Evolutionary conservation across 2,329 filamentous ascomycete genomes (phyloP).

Genomic region (Cercospora janseana): DNA sequence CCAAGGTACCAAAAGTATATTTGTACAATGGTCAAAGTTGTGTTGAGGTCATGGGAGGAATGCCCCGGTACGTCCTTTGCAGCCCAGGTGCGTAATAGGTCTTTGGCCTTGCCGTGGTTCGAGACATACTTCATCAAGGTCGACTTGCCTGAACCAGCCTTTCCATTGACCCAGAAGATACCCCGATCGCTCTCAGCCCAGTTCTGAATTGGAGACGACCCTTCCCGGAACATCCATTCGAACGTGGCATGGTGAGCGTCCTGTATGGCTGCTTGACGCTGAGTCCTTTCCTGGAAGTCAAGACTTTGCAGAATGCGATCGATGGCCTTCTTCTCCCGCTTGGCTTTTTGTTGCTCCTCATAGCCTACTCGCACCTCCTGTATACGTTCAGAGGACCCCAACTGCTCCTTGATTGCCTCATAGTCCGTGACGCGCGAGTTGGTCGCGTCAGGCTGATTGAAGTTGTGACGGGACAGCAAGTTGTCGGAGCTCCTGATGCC

Average conservation of each 20-base stretch:
- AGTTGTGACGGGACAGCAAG: not conserved
- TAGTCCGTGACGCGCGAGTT: not conserved
- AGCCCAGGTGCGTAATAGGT: conserved; percentile 8
- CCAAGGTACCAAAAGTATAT: conserved; percentile 23
- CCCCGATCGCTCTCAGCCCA: not conserved
- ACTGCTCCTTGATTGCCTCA: not conserved
- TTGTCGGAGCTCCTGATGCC: not conserved
- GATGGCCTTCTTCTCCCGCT: not conserved
- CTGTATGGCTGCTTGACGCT: not conserved
- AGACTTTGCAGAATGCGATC: not conserved
- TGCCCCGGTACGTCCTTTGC: not conserved
- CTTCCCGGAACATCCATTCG: not conserved
- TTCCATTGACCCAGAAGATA: conserved; percentile 26
- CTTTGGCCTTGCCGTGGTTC: not conserved
- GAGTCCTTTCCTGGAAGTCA: not conserved
- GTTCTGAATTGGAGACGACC: not conserved
- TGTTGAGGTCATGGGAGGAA: not conserved
- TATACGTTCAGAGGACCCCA: not conserved
- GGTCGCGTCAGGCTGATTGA: not conserved
- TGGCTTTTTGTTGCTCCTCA: not conserved
- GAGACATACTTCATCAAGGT: conserved; percentile 19
- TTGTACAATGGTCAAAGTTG: not conserved
- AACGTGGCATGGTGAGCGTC: not conserved
- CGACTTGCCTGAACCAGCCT: conserved; percentile 26
- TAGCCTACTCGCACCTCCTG: not conserved